phyloP scores from a whole-genome alignment of 2,329 filamentous ascomycete genomes.

The Zymoseptoria ardabiliae region DNA sequence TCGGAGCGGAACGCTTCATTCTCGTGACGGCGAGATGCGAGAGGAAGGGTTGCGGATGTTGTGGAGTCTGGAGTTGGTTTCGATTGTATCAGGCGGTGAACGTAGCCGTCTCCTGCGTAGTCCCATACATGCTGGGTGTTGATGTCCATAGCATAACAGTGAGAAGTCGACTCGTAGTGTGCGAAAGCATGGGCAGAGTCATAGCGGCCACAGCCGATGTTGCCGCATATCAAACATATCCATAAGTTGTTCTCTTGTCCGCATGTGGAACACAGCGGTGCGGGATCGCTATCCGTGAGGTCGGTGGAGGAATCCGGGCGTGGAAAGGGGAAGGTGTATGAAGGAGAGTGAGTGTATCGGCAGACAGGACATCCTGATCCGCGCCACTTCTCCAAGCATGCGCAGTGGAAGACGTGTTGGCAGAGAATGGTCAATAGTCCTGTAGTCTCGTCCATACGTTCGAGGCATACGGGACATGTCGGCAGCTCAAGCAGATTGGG shows the following conservation, averaged over 20 bases:
- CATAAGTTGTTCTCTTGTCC: slow-evolving; percentile 77
- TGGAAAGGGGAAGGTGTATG: slow-evolving; percentile 33
- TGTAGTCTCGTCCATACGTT: slow-evolving; percentile 96
- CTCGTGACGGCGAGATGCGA: slow-evolving; percentile 50
- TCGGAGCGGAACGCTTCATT: slow-evolving; percentile 34
- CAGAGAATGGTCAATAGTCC: slow-evolving; percentile 92
- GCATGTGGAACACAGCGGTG: slow-evolving; percentile 74
- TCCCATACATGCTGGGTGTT: slow-evolving; percentile 96
- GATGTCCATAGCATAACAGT: slow-evolving; percentile 89
- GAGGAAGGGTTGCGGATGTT: slow-evolving; percentile 56
- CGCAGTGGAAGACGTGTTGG: slow-evolving; percentile 96
- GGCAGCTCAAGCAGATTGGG: slow-evolving; percentile 83
- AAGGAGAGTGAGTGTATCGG: slow-evolving; percentile 67
- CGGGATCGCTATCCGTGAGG: slow-evolving; percentile 42
- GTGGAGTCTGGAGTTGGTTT: slow-evolving; percentile 55
- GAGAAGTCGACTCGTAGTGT: slow-evolving; percentile 82
- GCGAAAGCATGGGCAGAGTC: slow-evolving; percentile 89
- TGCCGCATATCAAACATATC: slow-evolving; percentile 92
- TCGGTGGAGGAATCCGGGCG: slow-evolving; percentile 21
- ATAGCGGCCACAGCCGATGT: slow-evolving; percentile 88
- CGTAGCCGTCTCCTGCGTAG: slow-evolving; percentile 90
- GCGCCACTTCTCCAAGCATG: slow-evolving; percentile 92
- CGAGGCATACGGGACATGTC: slow-evolving; percentile 91
- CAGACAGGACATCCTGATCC: slow-evolving; percentile 92
- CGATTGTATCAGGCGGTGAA: slow-evolving; percentile 88